Evolutionary conservation across 352 stramenopile species (phyloP).

Genomic region (Globisporangium spiculum): DNA sequence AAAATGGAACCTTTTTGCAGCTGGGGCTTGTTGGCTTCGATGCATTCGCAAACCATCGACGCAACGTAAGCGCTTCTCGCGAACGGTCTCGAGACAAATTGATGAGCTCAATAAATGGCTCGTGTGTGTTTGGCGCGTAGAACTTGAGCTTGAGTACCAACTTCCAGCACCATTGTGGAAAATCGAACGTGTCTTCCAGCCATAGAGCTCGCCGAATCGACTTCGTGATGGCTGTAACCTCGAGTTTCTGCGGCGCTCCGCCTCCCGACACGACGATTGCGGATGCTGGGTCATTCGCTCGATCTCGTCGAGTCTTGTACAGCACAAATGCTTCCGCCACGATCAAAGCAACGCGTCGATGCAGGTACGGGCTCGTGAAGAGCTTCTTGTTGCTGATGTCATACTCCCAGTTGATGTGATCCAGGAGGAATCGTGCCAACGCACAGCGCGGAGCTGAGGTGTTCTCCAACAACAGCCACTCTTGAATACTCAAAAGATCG

Average conservation of each 20-base stretch:
- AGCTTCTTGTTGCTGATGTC: constrained; percentile 56
- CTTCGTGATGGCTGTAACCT: constrained; percentile 60
- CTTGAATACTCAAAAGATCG: constrained; percentile 71
- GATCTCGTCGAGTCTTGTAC: constrained; percentile 53
- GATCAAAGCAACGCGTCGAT: constrained; percentile 76
- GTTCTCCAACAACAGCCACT: constrained; percentile 82
- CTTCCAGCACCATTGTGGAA: constrained; percentile 84
- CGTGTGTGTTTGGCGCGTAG: constrained; percentile 65
- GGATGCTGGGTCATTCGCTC: constrained; percentile 33
- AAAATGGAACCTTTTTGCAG: constrained; percentile 48
- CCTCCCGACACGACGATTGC: constrained; percentile 40
- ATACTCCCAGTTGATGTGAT: constrained; percentile 86
- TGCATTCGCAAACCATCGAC: constrained; percentile 65
- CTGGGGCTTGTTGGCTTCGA: constrained; percentile 26
- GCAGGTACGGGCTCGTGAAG: constrained; percentile 68
- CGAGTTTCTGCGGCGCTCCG: constrained; percentile 48
- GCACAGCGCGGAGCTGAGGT: constrained; percentile 49
- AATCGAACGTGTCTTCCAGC: constrained; percentile 64
- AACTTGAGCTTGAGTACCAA: constrained; percentile 82
- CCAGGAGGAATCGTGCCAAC: constrained; percentile 72
- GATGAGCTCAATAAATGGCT: constrained; percentile 68
- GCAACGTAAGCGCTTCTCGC: constrained; percentile 67
- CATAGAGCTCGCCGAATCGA: constrained; percentile 74
- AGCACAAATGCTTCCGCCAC: constrained; percentile 74
- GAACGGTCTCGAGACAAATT: constrained; percentile 72